phyloP scores from a whole-genome alignment of 2,329 filamentous ascomycete species.

The Colletotrichum sp. region DNA sequence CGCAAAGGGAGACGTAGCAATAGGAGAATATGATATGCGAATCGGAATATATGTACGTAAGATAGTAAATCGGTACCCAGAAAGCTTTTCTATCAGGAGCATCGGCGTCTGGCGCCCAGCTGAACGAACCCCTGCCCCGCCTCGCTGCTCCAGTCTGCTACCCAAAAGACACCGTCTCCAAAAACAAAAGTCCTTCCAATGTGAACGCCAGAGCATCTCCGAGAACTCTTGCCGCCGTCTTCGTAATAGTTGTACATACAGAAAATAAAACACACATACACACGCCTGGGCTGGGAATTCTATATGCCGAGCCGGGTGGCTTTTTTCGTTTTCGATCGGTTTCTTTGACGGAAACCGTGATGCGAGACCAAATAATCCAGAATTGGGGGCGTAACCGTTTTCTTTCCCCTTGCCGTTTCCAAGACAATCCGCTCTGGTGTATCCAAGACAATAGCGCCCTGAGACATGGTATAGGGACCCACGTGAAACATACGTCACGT shows the following conservation, averaged over 20 bases:
- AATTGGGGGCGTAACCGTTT: background rate
- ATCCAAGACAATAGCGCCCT: background rate
- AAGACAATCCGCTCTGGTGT: background rate
- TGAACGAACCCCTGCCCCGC: background rate
- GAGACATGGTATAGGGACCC: background rate
- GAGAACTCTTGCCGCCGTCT: background rate
- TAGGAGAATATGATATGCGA: background rate
- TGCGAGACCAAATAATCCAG: background rate
- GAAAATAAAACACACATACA: background rate
- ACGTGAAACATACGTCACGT: constrained; percentile 9
- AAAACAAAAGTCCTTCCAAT: background rate
- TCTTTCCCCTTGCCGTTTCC: background rate
- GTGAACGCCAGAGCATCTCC: background rate
- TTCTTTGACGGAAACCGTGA: background rate
- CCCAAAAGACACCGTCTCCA: background rate
- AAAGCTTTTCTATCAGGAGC: background rate
- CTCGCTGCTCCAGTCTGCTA: background rate
- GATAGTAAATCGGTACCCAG: background rate
- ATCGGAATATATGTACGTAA: background rate
- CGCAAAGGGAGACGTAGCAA: no score
- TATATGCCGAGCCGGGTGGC: background rate
- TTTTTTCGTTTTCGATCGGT: background rate
- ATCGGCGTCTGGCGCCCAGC: background rate
- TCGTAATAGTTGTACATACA: background rate
- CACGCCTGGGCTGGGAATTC: background rate